Evolutionary conservation across 306 rosid genomes (phyloP).

Genomic region (Vachellia collinsii): DNA sequence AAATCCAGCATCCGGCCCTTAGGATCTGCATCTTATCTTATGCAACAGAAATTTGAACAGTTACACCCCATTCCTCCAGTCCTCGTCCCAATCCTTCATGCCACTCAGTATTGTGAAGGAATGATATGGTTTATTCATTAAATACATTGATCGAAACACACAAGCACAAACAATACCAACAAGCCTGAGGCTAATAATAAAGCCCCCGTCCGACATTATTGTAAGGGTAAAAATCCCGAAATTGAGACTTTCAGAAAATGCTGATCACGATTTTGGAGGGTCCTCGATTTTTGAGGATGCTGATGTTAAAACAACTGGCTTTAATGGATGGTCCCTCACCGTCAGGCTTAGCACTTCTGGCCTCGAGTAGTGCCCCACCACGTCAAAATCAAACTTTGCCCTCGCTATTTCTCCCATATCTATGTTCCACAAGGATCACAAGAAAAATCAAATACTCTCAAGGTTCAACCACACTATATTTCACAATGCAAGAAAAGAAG

Average conservation of each 20-base stretch:
- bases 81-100: background rate
- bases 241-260: slow-evolving; percentile 24
- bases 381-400: slow-evolving; percentile 85
- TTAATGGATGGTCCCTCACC: slow-evolving; percentile 76
- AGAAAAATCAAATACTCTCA: background rate
- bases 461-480: background rate
- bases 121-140: background rate
- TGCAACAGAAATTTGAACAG: background rate
- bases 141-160: background rate
- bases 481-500: no score
- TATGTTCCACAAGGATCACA: slow-evolving; percentile 35
- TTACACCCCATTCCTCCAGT: background rate
- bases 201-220: background rate
- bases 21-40: no score
- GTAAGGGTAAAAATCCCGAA: background rate
- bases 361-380: slow-evolving; percentile 90
- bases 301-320: slow-evolving; percentile 74
- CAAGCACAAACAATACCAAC: background rate
- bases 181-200: background rate
- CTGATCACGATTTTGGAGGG: slow-evolving; percentile 36
- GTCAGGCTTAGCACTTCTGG: slow-evolving; percentile 86
- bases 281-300: slow-evolving; percentile 53
- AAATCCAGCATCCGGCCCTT: no score
- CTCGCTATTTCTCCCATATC: slow-evolving; percentile 89
- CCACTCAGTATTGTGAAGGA: no score